Conservation (phyloP, 345 rosid genomes). For the Linum trigynum region DNA sequence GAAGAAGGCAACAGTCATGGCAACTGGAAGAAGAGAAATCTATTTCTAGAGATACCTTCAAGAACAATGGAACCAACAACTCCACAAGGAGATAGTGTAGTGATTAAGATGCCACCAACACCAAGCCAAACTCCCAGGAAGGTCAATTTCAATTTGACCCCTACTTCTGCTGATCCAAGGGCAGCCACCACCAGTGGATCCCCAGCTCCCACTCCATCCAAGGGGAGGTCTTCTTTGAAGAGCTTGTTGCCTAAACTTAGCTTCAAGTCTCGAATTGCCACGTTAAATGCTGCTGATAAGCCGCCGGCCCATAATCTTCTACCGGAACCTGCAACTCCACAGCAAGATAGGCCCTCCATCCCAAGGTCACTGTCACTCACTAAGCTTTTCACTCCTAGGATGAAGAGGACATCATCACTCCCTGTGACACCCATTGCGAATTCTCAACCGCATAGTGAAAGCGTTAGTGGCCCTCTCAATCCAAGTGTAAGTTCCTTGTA, state of each 20-base stretch:
- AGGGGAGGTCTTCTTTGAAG: constrained; percentile 55
- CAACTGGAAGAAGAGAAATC: constrained; percentile 55
- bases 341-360: constrained; percentile 54
- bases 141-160: constrained; percentile 66
- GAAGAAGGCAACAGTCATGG: constrained; percentile 39
- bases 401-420: constrained; percentile 70
- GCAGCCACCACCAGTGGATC: constrained; percentile 15
- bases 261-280: constrained; percentile 46
- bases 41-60: constrained; percentile 70
- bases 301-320: constrained; percentile 23
- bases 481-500: constrained; percentile 43
- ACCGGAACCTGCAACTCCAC: constrained; percentile 28
- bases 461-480: constrained; percentile 29
- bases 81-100: constrained; percentile 31
- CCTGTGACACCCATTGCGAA: constrained; percentile 46
- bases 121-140: constrained; percentile 74
- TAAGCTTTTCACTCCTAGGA: constrained; percentile 74
- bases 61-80: constrained; percentile 36
- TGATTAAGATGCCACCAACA: constrained; percentile 59
- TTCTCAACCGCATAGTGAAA: constrained; percentile 33
- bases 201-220: constrained; percentile 43
- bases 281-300: constrained; percentile 41
- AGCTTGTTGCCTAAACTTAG: constrained; percentile 49
- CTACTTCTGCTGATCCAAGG: constrained; percentile 39
- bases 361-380: constrained; percentile 72